Evolutionary conservation across 2,329 filamentous ascomycete genomes (phyloP).

Genomic region (Chaetothyriales sp.): DNA sequence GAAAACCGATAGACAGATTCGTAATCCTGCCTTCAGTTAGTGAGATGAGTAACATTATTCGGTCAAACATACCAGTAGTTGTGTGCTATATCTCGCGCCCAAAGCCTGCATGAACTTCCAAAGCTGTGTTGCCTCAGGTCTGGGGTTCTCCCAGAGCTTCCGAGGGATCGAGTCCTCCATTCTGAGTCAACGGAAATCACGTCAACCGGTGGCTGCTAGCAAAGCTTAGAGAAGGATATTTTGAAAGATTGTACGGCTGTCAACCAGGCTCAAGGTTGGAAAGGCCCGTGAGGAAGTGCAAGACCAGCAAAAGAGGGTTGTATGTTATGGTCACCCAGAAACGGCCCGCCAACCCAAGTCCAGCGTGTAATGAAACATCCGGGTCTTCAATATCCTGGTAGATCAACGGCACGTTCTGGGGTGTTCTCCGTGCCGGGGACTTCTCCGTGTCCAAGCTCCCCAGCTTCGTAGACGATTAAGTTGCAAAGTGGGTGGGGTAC

Average conservation of each 20-base stretch:
- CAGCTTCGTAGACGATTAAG: too few relatives aligned
- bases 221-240: neutral
- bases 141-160: slow-evolving; percentile 55
- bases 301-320: too few relatives aligned
- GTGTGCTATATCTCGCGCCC: neutral
- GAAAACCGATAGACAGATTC: slow-evolving; percentile 59
- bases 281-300: too few relatives aligned
- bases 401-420: too few relatives aligned
- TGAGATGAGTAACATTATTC: neutral
- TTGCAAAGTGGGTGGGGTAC: too few relatives aligned
- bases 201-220: neutral
- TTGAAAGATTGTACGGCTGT: neutral
- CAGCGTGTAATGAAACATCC: too few relatives aligned
- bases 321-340: too few relatives aligned
- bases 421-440: too few relatives aligned
- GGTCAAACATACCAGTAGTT: neutral
- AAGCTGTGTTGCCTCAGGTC: slow-evolving; percentile 49
- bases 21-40: slow-evolving; percentile 40
- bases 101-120: slow-evolving; percentile 43
- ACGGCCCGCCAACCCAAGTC: too few relatives aligned
- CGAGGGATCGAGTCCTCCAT: slow-evolving; percentile 18
- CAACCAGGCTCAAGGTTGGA: neutral
- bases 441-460: too few relatives aligned
- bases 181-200: neutral
- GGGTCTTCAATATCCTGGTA: too few relatives aligned